Base-by-base conservation (phyloP, 2,329 filamentous ascomycete species). In the Aaosphaeria arxii region DNA sequence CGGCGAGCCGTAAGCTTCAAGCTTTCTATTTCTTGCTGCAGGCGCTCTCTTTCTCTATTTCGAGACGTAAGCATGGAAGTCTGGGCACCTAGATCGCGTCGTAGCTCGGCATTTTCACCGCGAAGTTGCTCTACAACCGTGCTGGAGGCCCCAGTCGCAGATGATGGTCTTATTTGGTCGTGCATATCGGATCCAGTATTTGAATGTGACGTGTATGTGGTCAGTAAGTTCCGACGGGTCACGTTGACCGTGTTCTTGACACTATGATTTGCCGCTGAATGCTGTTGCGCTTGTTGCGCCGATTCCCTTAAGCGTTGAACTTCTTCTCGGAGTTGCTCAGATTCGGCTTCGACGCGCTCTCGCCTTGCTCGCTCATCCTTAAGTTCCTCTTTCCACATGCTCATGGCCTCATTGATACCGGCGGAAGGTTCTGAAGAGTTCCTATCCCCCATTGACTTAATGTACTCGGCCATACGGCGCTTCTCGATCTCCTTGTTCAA, bases 11-110 rank as follows among this genome's bases (percentile, higher is more conserved):
- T 84, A 60, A 97, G 84, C 72, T 97, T 99, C 53, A 99, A 78
- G 52, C 96, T 91, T 71, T 99, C 94, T 53, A 97, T 97, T 67
- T 99, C 92, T 65, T 96, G 90, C 69, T 97, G 95, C 6, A 99
- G 78, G 5, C 91, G 84, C 66, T 97, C 91, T 65, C 96, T 95
- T 66, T 99, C 94, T 29, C 91, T 87, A 63, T 96, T 96, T 28
- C 94, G 83, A 33, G 94, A 97, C 1, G 92, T 96, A 32, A 99
- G 80, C 90, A 99, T 97, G 0, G 91, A 96, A 1, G 91, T 95
- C 68, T 99, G 94, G 3, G 94, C 94, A 52, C 91, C 90, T 30
- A 97, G 88, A 69, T 97, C 91, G 46, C 91, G 87, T 45, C 92
- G 84, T 31, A 99, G 73, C 67, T 96, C 92, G 3, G 90, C 89